These are phyloP conservation scores for Fusarium siculi DNA, from an alignment of 2,329 filamentous ascomycete species.

Conservation along the genomic window DNA sequence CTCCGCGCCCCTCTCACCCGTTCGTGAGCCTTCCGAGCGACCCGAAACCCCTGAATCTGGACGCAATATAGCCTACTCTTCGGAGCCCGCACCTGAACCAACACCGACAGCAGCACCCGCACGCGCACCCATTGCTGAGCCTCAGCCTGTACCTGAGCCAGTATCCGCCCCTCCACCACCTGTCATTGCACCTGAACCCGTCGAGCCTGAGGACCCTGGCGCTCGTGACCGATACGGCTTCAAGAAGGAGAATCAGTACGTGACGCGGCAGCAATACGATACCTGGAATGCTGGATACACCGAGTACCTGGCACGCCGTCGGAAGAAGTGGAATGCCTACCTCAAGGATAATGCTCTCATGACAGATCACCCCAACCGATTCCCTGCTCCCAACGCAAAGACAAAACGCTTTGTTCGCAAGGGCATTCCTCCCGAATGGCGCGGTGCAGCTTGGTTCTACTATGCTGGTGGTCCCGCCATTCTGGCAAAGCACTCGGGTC, in stretches of 20 bases:
- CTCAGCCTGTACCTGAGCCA: conserved; percentile 26
- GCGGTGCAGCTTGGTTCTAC: conserved; percentile 97
- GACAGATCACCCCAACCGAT: conserved; percentile 77
- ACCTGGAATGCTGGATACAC: conserved; percentile 81
- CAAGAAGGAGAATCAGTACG: conserved; percentile 84
- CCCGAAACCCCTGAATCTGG: conserved; percentile 29
- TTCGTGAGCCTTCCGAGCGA: conserved; percentile 18
- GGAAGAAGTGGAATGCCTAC: conserved; percentile 83
- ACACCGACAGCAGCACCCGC: conserved; percentile 35
- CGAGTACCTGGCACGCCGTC: conserved; percentile 77
- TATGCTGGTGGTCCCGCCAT: conserved; percentile 89
- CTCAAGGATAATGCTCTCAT: conserved; percentile 81
- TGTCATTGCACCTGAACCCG: conserved; percentile 43
- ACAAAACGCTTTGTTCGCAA: conserved; percentile 92
- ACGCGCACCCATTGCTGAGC: conserved; percentile 42
- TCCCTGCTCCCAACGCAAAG: conserved; percentile 83
- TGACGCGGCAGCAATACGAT: conserved; percentile 82
- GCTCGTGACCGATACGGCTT: conserved; percentile 89
- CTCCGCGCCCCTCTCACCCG: conserved; percentile 31
- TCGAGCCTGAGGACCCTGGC: conserved; percentile 59
- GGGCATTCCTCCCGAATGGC: conserved; percentile 92
- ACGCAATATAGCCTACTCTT: conserved; percentile 12
- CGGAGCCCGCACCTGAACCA: conserved; percentile 31
- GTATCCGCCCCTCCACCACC: conserved; percentile 39
- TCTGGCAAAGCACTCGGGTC: conserved; percentile 77